Evolutionary conservation across 768 basidiomycete species (phyloP), one percentile per base, ranked within the genome.

Genomic region (Trametes cubensis): DNA sequence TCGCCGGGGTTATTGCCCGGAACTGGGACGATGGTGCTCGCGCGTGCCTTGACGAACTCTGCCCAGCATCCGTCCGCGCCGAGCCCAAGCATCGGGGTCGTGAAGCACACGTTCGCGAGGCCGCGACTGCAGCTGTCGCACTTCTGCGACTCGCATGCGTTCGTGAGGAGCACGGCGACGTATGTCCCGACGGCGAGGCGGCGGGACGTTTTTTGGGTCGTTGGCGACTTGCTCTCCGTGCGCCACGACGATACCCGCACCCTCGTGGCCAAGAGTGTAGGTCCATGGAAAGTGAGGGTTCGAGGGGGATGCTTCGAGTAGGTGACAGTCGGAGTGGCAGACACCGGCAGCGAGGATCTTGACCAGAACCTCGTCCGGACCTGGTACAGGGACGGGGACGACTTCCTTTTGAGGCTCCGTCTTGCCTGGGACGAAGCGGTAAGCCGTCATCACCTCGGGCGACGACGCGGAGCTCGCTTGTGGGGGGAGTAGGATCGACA

Each of bases 281-380:
- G 62, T 39, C 23, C 41, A 8, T 11, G 53, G 59, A 30, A 47
- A 42, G 42, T 48, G 28, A 21, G 55, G 52, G n/a, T 23, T 49
- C 28, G 57, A 54, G n/a, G 42, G 39, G 25, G 55, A 39, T 20
- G 28, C 28, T 15, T 58, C 59, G 30, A 67, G 45, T 30, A 67
- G 23, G 53, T 58, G 58, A 13, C 65, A 48, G 48, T 69, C 68
- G 6, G 68, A 69, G 45, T 69, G 68, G 45, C 68, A 69, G 8
- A 69, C 62, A 38, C 68, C 68, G 8, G 58, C 64, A 28, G 68
- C 66, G 40, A 69, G 66, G 48, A 69, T 42, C 25, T 66, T 65
- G 60, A 69, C 53, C 0, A 69, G 60, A 14, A 65, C 62, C 25
- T 69, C 62, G 41, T 66, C 56, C 0, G 55, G 55, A 3, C 34